Evolutionary conservation across 768 basidiomycete genomes (phyloP).

Genomic region (Pleurotus giganteus): DNA sequence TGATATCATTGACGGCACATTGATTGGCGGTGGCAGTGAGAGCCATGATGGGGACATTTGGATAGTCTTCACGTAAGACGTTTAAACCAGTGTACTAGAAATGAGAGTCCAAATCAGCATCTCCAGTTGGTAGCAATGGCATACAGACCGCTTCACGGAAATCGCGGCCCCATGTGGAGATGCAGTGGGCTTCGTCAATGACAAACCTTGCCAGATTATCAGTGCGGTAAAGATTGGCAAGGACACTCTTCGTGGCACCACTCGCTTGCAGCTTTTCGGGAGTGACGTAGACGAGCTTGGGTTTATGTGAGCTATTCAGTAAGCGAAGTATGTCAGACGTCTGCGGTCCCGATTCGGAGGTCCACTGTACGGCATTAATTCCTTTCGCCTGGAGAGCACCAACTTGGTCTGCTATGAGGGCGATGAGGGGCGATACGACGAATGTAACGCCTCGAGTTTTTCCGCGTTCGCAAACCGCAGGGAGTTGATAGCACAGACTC

Average conservation of each 20-base stretch:
- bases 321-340: constrained; percentile 35
- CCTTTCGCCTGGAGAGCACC: constrained; percentile 57
- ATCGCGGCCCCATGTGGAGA: constrained; percentile 92
- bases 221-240: constrained; percentile 55
- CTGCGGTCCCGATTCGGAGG: constrained; percentile 40
- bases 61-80: constrained; percentile 69
- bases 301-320: constrained; percentile 45
- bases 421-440: constrained; percentile 85
- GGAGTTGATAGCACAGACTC: constrained; percentile 86
- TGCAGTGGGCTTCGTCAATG: constrained; percentile 95
- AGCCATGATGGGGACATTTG: constrained; percentile 88
- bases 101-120: background rate
- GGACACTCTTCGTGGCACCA: constrained; percentile 46
- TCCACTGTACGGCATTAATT: constrained; percentile 71
- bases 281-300: constrained; percentile 81
- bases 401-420: constrained; percentile 91
- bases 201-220: constrained; percentile 82
- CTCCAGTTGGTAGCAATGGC: background rate
- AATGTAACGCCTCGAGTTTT: constrained; percentile 80
- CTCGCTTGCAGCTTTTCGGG: constrained; percentile 85
- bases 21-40: constrained; percentile 92
- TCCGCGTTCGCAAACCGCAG: constrained; percentile 75
- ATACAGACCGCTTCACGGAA: constrained; percentile 76
- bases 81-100: constrained; percentile 67
- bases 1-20: constrained; percentile 77